Percentiles rank a stretch among this genome's conserved stretches.
phyloP scores from a whole-genome alignment of 345 rosid species.

The Eucalyptus cloeziana region DNA sequence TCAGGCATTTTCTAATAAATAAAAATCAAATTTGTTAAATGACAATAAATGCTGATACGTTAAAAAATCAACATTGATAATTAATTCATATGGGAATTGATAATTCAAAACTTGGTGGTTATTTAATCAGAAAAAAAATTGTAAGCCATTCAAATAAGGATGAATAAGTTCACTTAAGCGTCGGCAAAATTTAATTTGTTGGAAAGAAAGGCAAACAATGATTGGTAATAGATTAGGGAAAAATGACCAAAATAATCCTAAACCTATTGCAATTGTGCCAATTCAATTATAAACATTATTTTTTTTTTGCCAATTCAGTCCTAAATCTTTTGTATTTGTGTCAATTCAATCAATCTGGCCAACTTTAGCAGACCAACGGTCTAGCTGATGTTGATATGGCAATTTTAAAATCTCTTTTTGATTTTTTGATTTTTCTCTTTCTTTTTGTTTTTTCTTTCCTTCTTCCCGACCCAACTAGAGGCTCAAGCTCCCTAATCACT shows the following conservation, averaged over 20 bases:
- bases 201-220: not conserved
- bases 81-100: not conserved
- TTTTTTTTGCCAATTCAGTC: rapidly evolving
- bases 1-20: not conserved
- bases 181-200: not conserved
- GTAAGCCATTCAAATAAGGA: not conserved
- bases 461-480: no score
- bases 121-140: not conserved
- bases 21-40: not conserved
- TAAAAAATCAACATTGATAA: not conserved
- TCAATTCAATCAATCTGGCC: no score
- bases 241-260: not conserved
- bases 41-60: not conserved
- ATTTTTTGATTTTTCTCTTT: no score
- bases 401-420: no score
- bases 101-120: not conserved
- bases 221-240: no score
- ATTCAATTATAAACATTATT: rapidly evolving
- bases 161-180: not conserved
- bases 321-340: not conserved
- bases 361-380: no score
- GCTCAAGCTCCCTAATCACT: no score
- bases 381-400: rapidly evolving
- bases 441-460: no score
- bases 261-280: rapidly evolving